phyloP scores from a whole-genome alignment of 2,329 filamentous ascomycete species.

The Exophiala spinifera region DNA sequence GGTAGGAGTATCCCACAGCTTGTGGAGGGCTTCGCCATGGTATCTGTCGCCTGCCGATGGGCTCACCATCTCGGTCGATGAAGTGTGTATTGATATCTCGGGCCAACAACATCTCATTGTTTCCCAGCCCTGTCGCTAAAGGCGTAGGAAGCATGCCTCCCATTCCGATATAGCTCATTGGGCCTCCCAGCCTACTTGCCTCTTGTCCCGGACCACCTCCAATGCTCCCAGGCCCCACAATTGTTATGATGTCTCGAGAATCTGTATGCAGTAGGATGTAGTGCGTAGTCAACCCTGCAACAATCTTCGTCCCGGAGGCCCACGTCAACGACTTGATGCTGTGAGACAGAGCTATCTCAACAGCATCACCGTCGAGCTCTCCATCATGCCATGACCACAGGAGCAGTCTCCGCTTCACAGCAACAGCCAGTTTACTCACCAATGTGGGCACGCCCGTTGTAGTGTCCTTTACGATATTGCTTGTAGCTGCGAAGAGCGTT shows the following conservation, averaged over 20 bases:
- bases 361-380: slow-evolving; percentile 71
- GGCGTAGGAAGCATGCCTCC: slow-evolving; percentile 89
- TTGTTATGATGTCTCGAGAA: slow-evolving; percentile 69
- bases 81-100: slow-evolving; percentile 97
- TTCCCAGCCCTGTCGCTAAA: slow-evolving; percentile 74
- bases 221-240: slow-evolving; percentile 71
- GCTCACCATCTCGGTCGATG: slow-evolving; percentile 76
- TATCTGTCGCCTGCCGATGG: slow-evolving; percentile 80
- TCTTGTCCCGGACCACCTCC: slow-evolving; percentile 64
- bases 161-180: slow-evolving; percentile 96
- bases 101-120: slow-evolving; percentile 86
- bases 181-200: slow-evolving; percentile 74
- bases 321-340: slow-evolving; percentile 86
- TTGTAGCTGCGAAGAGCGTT: slow-evolving; percentile 85
- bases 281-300: slow-evolving; percentile 86
- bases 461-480: slow-evolving; percentile 88
- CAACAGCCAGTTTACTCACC: slow-evolving; percentile 85
- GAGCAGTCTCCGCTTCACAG: slow-evolving; percentile 83
- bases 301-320: slow-evolving; percentile 80
- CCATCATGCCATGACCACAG: slow-evolving; percentile 97
- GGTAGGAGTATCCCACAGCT: slow-evolving; percentile 92
- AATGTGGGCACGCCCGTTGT: slow-evolving; percentile 87
- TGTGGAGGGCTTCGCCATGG: slow-evolving; percentile 88
- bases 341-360: slow-evolving; percentile 76
- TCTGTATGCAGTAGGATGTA: slow-evolving; percentile 87